Evolutionary conservation across 106 monocot genomes (phyloP), one percentile per base, ranked within the genome.

Genomic region (Apostasia shenzhenica): DNA sequence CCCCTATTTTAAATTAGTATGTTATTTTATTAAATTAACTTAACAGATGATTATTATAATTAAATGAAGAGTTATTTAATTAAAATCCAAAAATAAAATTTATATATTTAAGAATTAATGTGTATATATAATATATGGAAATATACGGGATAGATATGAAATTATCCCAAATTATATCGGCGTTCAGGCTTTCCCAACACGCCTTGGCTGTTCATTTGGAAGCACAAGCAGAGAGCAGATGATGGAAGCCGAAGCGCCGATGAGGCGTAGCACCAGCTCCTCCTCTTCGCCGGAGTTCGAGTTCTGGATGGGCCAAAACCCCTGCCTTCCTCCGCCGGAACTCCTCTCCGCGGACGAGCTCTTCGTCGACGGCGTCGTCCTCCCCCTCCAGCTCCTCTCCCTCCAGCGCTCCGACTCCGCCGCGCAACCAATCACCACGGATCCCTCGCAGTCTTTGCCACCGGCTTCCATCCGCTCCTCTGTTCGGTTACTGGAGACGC

Each of bases 261-360:
- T 13, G 63, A 38, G 5, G 46, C 45, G 63, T 44, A 41, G 41
- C 60, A 87, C 66, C 79, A 83, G 70, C 63, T 45, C 49, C 42
- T 59, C 79, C 10, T 81, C 86, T 2, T 83, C 93, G 1, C 80
- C 89, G 45, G 94, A 94, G 70, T 94, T 94, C 78, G 80, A 86
- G 76, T 94, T 94, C 78, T 89, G 89, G 92, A 71, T 75, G 70
- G 55, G 76, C 8, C 45, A 72, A 57, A 67, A 81, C 72, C 81
- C 75, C 5, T 72, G 82, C 14, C 10, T 61, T 38, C 80, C 78
- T 4, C 48, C 47, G 3, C 39, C 81, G n/a, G 55, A 70, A 2
- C 78, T 82, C 51, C 76, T 83, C 67, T 57, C 80, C 61, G 90
- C 94, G 45, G 94, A 94, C 69, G 84, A 90, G 70, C 84, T 94